Percentiles rank a stretch among this genome's conserved stretches.
These are phyloP conservation scores for Tetraselmis chui DNA, from an alignment of 139 green algal species.

Conservation along the genomic window DNA sequence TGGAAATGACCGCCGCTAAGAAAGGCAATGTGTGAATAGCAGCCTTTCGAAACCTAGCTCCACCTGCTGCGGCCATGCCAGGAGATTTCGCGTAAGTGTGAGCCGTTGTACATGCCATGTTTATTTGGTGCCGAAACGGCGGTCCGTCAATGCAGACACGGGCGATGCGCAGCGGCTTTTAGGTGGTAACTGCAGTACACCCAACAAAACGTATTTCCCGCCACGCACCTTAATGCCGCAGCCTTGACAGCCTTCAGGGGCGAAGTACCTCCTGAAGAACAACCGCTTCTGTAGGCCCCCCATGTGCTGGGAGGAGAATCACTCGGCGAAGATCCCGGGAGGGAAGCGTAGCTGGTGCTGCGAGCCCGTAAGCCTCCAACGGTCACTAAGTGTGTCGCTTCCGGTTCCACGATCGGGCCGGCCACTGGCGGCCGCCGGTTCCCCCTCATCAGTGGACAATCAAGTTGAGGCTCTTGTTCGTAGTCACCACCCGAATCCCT, in stretches of 20 bases:
- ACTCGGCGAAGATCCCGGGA: background rate
- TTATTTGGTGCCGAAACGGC: too few relatives aligned
- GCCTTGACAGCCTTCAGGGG: background rate
- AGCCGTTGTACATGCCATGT: too few relatives aligned
- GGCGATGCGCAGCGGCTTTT: background rate
- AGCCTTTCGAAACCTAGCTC: too few relatives aligned
- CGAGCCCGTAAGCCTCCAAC: background rate
- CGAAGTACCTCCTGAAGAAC: background rate
- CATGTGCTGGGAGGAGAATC: background rate
- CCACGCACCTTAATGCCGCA: too few relatives aligned
- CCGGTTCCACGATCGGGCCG: background rate
- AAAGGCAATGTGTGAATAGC: too few relatives aligned
- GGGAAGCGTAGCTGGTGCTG: background rate
- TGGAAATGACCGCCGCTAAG: too few relatives aligned
- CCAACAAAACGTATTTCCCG: background rate
- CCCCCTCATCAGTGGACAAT: background rate
- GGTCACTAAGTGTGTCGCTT: background rate
- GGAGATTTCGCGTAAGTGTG: too few relatives aligned
- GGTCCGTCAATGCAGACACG: background rate
- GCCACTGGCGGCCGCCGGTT: background rate
- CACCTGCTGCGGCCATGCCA: too few relatives aligned
- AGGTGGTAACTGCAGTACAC: background rate
- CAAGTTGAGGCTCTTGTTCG: too few relatives aligned
- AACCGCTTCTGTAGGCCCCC: background rate
- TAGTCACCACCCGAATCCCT: too few relatives aligned